phyloP scores from a whole-genome alignment of 805 yeast species.

The Yarrowia yakushimensis region DNA sequence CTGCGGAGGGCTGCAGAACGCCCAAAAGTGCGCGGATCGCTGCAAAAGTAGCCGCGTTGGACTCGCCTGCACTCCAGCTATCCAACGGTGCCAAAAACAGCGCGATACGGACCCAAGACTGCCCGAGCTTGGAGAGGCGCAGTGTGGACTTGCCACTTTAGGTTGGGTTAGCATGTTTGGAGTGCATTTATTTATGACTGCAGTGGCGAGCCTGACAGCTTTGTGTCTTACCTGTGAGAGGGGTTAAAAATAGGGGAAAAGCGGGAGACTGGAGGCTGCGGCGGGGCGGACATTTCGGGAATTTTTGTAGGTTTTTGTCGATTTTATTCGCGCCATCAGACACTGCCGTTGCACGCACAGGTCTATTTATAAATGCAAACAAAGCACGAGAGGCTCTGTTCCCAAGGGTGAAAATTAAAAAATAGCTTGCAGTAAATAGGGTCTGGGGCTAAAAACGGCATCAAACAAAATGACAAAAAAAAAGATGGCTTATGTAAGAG shows the following conservation, averaged over 20 bases:
- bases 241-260: background rate
- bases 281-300: background rate
- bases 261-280: background rate
- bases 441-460: background rate
- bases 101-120: no score
- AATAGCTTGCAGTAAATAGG: background rate
- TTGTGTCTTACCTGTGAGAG: background rate
- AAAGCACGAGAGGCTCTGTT: conserved; percentile 6
- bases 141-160: conserved; percentile 3
- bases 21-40: background rate
- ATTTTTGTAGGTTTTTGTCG: background rate
- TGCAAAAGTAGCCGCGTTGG: background rate
- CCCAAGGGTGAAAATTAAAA: background rate
- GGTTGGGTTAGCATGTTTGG: background rate
- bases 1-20: background rate
- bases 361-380: conserved; percentile 8
- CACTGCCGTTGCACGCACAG: background rate
- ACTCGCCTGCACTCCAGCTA: background rate
- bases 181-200: background rate
- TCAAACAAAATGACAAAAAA: background rate
- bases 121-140: background rate
- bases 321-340: no score
- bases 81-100: background rate
- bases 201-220: conserved; percentile 1
- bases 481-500: background rate